Evolutionary conservation across 75 land plant species (phyloP).

Genomic region (Cryptomeria japonica): DNA sequence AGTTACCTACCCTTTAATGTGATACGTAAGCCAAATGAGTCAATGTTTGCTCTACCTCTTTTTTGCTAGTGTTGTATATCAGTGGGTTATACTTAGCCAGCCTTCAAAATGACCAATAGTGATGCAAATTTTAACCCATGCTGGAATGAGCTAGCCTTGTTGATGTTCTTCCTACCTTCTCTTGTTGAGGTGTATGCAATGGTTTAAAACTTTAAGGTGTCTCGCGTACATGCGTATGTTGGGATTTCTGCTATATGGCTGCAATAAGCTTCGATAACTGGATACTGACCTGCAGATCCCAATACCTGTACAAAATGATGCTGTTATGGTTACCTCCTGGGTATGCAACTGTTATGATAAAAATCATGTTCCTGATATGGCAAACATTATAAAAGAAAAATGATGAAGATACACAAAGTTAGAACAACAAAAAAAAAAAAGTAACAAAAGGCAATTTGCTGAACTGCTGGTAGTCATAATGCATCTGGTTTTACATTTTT

Average conservation of each 20-base stretch:
- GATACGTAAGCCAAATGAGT: neutral
- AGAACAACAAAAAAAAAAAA: too few species aligned
- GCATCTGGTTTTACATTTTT: too few species aligned
- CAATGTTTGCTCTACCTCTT: neutral
- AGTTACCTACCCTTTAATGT: neutral
- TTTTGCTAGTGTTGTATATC: neutral
- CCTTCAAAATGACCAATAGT: neutral
- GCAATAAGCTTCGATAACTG: neutral
- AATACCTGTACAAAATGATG: too few species aligned
- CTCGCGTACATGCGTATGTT: neutral
- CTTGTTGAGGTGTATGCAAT: neutral
- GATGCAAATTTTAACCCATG: neutral
- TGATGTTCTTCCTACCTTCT: too few species aligned
- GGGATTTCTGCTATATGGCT: neutral
- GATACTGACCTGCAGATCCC: too few species aligned
- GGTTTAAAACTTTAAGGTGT: neutral
- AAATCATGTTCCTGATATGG: too few species aligned
- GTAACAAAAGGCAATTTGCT: too few species aligned
- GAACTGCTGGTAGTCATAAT: too few species aligned
- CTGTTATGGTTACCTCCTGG: too few species aligned
- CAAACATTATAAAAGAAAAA: too few species aligned
- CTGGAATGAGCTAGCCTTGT: neutral
- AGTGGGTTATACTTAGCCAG: neutral
- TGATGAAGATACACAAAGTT: too few species aligned
- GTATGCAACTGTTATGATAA: too few species aligned